Evolutionary conservation across 768 basidiomycete species (phyloP), one percentile per base, ranked within the genome.

Genomic region (Chalciporus chontae): DNA sequence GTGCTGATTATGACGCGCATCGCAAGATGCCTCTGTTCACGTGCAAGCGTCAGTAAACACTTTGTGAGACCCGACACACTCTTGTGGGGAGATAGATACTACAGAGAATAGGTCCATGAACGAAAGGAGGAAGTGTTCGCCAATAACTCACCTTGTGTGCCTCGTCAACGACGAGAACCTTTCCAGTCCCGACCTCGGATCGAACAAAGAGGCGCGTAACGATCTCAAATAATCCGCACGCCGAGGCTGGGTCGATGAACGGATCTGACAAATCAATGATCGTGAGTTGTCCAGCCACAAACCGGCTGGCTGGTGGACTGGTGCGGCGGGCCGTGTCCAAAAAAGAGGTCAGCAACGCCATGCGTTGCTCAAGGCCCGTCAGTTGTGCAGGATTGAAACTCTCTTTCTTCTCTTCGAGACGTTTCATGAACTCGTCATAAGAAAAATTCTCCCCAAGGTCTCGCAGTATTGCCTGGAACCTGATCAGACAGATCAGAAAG

Each of bases 1-100:
- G 87, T 89, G 57, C 82, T 84, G 49, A 89, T 83, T 17, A 89
- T 73, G 14, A 89, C 74, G 8, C 87, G 75, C 81, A 86, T 85
- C 0, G 78, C 83, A 5, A 84, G 66, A 60, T 89, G 87, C 2
- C 86, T 77, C 55, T 87, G 85, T 58, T 87, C 83, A 0, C 87
- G 74, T 18, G 82, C 79, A 8, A 87, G 67, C 9, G 76, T 75
- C 17, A 84, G 61, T 14, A 89, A 63, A 8, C 79, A 71, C 17
- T 77, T 76, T 0, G 84, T 83, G 0, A 89, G 71, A 0, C 83
- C 81, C 0, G 76, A 71, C 0, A 77, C 65, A 4, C 69, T 60
- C 31, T 68, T 74, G 19, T 66, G 70, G 0, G 71, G 60, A 2
- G 82, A 78, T 0, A 88, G 71, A 56, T 89, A 87, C 84, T 87